Evolutionary conservation across 345 rosid species (phyloP).

Genomic region (Litchi chinensis): DNA sequence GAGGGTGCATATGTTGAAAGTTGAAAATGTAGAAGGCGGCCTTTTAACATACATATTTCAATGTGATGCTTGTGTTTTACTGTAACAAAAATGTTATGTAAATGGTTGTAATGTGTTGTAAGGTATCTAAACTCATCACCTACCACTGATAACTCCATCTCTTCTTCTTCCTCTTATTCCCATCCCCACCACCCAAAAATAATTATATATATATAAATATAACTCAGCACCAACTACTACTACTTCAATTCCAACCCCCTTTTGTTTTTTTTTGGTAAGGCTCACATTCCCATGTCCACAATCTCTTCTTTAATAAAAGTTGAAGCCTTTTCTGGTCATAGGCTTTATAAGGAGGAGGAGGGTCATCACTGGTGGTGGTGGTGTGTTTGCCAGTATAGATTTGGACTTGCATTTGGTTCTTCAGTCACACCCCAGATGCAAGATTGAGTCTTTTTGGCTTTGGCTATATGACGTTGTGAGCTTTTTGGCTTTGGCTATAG

Average conservation of each 20-base stretch:
- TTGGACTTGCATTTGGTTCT: conserved; percentile 35
- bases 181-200: conserved; percentile 21
- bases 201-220: neutral
- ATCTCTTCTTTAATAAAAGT: conserved; percentile 12
- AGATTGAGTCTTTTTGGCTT: conserved; percentile 31
- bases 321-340: conserved; percentile 27
- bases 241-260: neutral
- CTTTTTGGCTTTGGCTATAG: conserved; percentile 31
- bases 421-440: conserved; percentile 26
- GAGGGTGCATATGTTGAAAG: conserved; percentile 9
- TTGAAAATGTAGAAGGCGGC: neutral
- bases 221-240: conserved; percentile 1
- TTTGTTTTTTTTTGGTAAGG: neutral
- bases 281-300: conserved; percentile 25
- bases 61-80: conserved; percentile 33
- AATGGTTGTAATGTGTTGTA: conserved; percentile 13
- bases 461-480: conserved; percentile 27
- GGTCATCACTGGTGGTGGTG: conserved; percentile 21
- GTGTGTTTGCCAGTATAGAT: conserved; percentile 64
- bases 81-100: conserved; percentile 18
- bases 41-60: neutral
- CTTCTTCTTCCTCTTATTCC: conserved; percentile 44
- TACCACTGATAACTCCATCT: conserved; percentile 76
- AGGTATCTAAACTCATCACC: conserved; percentile 61
- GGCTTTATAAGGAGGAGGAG: conserved; percentile 23